Evolutionary conservation across 2,329 filamentous ascomycete genomes (phyloP).

Genomic region (Acrocalymma vagum): DNA sequence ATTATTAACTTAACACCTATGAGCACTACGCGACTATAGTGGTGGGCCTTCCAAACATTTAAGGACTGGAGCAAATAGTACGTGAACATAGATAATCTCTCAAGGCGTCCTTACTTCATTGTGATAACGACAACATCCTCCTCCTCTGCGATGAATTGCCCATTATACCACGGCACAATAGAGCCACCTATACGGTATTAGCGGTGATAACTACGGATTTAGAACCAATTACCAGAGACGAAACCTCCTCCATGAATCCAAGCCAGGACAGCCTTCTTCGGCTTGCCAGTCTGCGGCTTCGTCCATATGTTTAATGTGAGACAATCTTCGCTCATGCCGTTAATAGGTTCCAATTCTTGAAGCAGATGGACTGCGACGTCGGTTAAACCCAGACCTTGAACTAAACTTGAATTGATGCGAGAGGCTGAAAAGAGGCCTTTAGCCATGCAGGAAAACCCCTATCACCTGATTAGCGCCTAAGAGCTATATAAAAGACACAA

Average conservation of each 20-base stretch:
- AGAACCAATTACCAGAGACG: constrained; percentile 44
- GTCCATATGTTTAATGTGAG: constrained; percentile 43
- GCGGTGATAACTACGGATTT: neutral
- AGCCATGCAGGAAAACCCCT: too few relatives aligned
- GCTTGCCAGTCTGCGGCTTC: constrained; percentile 28
- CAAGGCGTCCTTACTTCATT: constrained; percentile 48
- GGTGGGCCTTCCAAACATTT: constrained; percentile 2
- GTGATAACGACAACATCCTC: constrained; percentile 47
- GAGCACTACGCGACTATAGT: too few relatives aligned
- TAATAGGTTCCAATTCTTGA: too few relatives aligned
- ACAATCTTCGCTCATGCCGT: constrained; percentile 38
- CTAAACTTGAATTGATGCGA: too few relatives aligned
- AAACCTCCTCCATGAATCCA: constrained; percentile 67
- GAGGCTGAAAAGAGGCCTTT: too few relatives aligned
- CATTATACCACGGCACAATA: constrained; percentile 55
- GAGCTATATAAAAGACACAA: too few relatives aligned
- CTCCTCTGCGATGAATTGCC: constrained; percentile 56
- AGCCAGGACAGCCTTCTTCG: constrained; percentile 53
- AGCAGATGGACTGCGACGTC: too few relatives aligned
- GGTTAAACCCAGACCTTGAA: too few relatives aligned
- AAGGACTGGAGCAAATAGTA: too few relatives aligned
- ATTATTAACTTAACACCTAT: too few relatives aligned
- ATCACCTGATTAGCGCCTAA: too few relatives aligned
- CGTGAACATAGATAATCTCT: constrained; percentile 24
- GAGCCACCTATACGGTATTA: constrained; percentile 24